Percentiles rank a stretch among this genome's conserved stretches.
Evolutionary conservation across 2,329 filamentous ascomycete genomes (phyloP).

Genomic region (Furcasterigmium furcatum): DNA sequence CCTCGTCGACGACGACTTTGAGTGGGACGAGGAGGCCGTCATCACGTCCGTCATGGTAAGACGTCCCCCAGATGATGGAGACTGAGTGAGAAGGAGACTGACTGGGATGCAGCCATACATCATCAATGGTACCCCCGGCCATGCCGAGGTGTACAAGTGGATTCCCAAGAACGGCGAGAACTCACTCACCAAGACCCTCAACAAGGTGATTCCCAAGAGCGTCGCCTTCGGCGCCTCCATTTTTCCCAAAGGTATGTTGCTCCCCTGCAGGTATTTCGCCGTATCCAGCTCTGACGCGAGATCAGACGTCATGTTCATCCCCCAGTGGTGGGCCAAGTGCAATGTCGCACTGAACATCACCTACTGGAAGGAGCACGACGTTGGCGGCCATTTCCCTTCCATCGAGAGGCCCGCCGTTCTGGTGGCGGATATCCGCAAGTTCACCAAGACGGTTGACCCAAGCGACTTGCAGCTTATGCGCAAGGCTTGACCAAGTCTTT

Average conservation of each 20-base stretch:
- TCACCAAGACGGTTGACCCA: not conserved
- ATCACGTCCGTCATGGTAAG: not conserved
- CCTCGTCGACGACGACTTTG: not conserved
- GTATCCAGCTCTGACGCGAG: not conserved
- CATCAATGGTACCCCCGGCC: not conserved
- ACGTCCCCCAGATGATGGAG: not conserved
- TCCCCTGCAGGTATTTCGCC: not conserved
- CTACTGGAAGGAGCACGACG: not conserved
- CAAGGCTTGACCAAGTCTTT: too few relatives aligned
- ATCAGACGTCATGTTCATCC: not conserved
- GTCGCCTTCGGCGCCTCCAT: not conserved
- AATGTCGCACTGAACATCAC: not conserved
- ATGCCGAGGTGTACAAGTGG: not conserved
- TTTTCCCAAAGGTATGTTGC: not conserved
- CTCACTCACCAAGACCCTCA: not conserved
- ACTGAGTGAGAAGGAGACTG: not conserved
- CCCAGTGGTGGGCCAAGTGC: not conserved
- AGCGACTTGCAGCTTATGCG: not conserved
- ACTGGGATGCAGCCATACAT: not conserved
- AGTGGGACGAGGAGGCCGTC: not conserved
- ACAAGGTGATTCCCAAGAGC: not conserved
- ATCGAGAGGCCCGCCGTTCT: not conserved
- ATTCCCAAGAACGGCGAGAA: not conserved
- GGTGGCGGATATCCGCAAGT: not conserved
- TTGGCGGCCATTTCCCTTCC: not conserved